phyloP scores from a whole-genome alignment of 257 asterid genomes.

The Pogostemon cablin region DNA sequence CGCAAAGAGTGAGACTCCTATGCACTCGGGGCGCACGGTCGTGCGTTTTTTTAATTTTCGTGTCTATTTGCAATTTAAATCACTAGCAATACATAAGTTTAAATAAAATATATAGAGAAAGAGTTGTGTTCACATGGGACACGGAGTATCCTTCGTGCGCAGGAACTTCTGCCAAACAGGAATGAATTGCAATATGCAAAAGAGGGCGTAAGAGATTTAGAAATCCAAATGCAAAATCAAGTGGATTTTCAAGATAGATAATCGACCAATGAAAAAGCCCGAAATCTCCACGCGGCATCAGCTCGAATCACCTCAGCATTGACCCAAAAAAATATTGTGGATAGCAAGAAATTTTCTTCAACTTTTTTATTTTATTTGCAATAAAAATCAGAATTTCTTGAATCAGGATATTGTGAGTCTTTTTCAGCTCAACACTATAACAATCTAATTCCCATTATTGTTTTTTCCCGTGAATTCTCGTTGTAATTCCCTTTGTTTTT shows the following conservation, averaged over 20 bases:
- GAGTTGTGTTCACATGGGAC: too few relatives aligned
- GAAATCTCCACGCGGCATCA: slow-evolving; percentile 51
- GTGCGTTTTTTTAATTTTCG: too few relatives aligned
- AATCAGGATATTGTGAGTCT: slow-evolving; percentile 38
- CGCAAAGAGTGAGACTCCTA: too few relatives aligned
- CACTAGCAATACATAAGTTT: too few relatives aligned
- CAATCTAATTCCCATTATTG: neutral
- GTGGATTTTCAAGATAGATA: slow-evolving; percentile 53
- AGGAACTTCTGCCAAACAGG: too few relatives aligned
- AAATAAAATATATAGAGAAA: too few relatives aligned
- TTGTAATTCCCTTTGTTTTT: neutral
- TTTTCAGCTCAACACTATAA: neutral
- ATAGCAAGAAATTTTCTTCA: slow-evolving; percentile 37
- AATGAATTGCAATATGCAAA: too few relatives aligned
- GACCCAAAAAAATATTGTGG: slow-evolving; percentile 44
- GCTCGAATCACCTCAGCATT: slow-evolving; percentile 36
- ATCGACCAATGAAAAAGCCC: slow-evolving; percentile 49
- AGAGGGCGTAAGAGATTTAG: neutral
- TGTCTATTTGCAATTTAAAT: too few relatives aligned
- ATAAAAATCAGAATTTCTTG: slow-evolving; percentile 25
- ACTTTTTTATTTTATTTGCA: neutral
- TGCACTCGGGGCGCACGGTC: too few relatives aligned
- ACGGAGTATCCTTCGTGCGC: too few relatives aligned
- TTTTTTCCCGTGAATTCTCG: neutral
- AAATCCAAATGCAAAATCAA: slow-evolving; percentile 29